Base-by-base conservation (phyloP, 441 rosid genomes). In the Pelargonium exstipulatum region DNA sequence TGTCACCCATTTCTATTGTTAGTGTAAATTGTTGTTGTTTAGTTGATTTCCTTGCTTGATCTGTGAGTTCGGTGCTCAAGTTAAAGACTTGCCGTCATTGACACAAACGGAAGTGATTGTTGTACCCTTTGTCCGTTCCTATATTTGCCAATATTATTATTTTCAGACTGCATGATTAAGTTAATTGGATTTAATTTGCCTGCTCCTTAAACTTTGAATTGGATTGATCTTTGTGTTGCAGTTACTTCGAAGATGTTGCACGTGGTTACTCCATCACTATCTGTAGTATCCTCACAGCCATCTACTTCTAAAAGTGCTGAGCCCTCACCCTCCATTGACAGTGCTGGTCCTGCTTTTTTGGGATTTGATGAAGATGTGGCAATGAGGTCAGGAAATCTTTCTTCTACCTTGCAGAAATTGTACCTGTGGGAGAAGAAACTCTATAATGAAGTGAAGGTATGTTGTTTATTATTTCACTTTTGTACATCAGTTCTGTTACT, bases 391-490 rank as follows among this genome's bases (percentile, higher is more conserved):
- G 84, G 84, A 66, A 90, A 87, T 73, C 96, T 95, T 71, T 90
- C 99, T 40, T 88, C 99, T 18, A 92, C 92, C 49, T 79, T 95
- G 81, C 97, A 83, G 64, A 92, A 90, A 77, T 83, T 95, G 32
- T 73, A 81, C 80, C 89, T 92, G 43, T 95, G 95, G 99, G 99
- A 92, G 89, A 92, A 90, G 93, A 92, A 95, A 79, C 91, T 92
- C 69, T 87, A 82, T 68, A 76, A 81, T 37, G 97, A 95, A 85
- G 99, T 92, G 13, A 95, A 92, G 93, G 99, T 90, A 84, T 61
- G 74, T 58, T 69, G 4, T 58, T 9, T 66, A 26, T 67, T 71
- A 26, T 20, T 37, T 12, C 8, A 35, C 0, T 35, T 16, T 16
- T 65, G 13, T 74, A n/a, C 69, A 24, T 1, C 29, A 24, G 2